A percentile compares a stretch with the other conserved stretches of the same genome.
Conservation (phyloP, 306 rosid genomes). For the Hippophae tibetana region DNA sequence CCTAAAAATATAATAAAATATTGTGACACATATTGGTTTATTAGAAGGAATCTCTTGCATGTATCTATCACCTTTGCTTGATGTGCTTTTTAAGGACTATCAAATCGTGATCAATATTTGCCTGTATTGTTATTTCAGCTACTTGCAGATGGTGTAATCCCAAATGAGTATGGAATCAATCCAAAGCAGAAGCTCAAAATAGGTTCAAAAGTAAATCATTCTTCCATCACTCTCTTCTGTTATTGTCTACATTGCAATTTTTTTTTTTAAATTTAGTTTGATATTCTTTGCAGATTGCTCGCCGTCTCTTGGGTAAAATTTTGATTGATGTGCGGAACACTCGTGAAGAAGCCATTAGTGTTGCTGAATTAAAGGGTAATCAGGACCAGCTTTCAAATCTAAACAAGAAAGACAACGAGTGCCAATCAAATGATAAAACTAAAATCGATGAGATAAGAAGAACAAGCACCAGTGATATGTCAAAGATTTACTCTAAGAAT, state of each 20-base stretch:
- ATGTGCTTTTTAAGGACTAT: background rate
- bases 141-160: constrained; percentile 97
- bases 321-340: constrained; percentile 92
- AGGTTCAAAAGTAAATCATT: constrained; percentile 65
- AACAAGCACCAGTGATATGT: constrained; percentile 28
- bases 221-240: too few species aligned
- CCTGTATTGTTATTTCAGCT: constrained; percentile 36
- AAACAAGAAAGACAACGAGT: constrained; percentile 50
- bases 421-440: constrained; percentile 31
- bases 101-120: constrained; percentile 1
- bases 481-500: constrained; percentile 37
- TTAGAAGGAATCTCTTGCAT: too few species aligned
- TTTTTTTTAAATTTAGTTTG: background rate
- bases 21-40: too few species aligned
- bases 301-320: constrained; percentile 89
- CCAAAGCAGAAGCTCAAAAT: constrained; percentile 86
- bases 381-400: constrained; percentile 40
- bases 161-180: constrained; percentile 95
- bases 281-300: constrained; percentile 64
- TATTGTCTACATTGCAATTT: background rate
- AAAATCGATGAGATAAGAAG: constrained; percentile 57
- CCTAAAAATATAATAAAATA: too few species aligned
- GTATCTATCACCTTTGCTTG: too few species aligned
- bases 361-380: constrained; percentile 67
- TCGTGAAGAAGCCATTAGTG: constrained; percentile 91